These are phyloP conservation scores for Zelopaecilomyces penicillatus DNA, from an alignment of 2,329 filamentous ascomycete species.

Conservation along the genomic window DNA sequence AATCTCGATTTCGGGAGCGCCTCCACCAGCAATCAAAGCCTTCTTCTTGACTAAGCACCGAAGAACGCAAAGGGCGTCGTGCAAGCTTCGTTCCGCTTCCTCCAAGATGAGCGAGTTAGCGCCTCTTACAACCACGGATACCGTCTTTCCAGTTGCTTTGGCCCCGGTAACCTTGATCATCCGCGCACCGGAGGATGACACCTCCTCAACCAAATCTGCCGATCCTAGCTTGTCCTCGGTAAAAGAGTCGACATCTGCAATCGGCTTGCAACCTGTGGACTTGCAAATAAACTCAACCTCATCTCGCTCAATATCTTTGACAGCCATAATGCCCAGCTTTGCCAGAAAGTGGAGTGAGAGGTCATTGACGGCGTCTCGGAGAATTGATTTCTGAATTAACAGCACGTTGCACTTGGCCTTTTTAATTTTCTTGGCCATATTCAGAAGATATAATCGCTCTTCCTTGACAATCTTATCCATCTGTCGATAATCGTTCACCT, in stretches of 20 bases:
- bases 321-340: conserved; percentile 87
- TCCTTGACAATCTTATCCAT: conserved; percentile 99
- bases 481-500: conserved; percentile 98
- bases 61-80: conserved; percentile 96
- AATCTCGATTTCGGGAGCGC: conserved; percentile 94
- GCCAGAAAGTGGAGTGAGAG: conserved; percentile 94
- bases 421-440: conserved; percentile 99
- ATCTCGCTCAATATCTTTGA: conserved; percentile 98
- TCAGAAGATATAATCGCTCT: conserved; percentile 93
- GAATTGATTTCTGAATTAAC: conserved; percentile 96
- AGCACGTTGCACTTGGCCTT: conserved; percentile 99
- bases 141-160: conserved; percentile 74
- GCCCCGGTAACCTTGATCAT: conserved; percentile 95
- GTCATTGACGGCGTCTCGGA: conserved; percentile 96
- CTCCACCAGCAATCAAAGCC: conserved; percentile 94
- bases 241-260: conserved; percentile 97
- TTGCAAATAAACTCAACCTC: conserved; percentile 99
- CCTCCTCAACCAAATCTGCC: conserved; percentile 89
- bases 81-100: conserved; percentile 91
- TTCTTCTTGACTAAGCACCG: conserved; percentile 98
- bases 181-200: conserved; percentile 75
- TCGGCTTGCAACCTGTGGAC: conserved; percentile 96
- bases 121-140: conserved; percentile 89
- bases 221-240: conserved; percentile 95
- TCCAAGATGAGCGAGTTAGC: conserved; percentile 93